Percentiles rank a stretch among this genome's conserved stretches.
These are phyloP conservation scores for Yarrowia keelungensis DNA, from an alignment of 805 yeast genomes.

Conservation along the genomic window DNA sequence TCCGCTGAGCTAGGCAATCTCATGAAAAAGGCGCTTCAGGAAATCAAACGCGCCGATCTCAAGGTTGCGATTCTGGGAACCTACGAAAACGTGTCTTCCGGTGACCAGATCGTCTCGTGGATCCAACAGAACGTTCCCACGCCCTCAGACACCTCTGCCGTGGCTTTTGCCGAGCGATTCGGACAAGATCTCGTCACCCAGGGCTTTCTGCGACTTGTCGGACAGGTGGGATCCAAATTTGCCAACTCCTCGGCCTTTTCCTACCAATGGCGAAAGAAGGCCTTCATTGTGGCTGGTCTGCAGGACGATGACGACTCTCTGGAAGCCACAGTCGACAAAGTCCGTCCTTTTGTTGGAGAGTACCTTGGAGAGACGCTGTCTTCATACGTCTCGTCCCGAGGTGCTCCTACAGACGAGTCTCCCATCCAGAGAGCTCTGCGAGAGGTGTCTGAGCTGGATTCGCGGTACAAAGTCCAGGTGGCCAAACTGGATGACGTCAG, in stretches of 20 bases:
- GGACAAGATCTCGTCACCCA: conserved; percentile 73
- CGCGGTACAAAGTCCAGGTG: conserved; percentile 61
- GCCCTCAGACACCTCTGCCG: conserved; percentile 45
- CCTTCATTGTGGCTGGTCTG: conserved; percentile 61
- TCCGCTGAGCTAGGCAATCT: conserved; percentile 55
- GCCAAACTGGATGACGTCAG: conserved; percentile 67
- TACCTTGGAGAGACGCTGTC: conserved; percentile 46
- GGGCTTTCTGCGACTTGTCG: conserved; percentile 69
- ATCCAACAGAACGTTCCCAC: conserved; percentile 56
- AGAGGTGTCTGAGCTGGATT: conserved; percentile 67
- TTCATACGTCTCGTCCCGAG: conserved; percentile 43
- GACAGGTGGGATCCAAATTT: conserved; percentile 64
- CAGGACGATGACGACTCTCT: conserved; percentile 40
- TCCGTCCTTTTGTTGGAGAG: conserved; percentile 47
- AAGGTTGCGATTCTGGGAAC: conserved; percentile 74
- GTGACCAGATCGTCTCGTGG: conserved; percentile 68
- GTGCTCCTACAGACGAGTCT: conserved; percentile 56
- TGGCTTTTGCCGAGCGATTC: conserved; percentile 68
- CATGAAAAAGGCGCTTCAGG: conserved; percentile 54
- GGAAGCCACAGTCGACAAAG: conserved; percentile 38
- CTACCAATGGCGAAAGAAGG: conserved; percentile 82
- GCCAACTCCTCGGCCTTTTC: conserved; percentile 75
- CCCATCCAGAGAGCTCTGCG: conserved; percentile 59
- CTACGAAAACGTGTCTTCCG: conserved; percentile 66
- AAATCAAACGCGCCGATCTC: conserved; percentile 61